Base-by-base conservation (phyloP, 306 rosid genomes). In the Cicer chorassanicum region DNA sequence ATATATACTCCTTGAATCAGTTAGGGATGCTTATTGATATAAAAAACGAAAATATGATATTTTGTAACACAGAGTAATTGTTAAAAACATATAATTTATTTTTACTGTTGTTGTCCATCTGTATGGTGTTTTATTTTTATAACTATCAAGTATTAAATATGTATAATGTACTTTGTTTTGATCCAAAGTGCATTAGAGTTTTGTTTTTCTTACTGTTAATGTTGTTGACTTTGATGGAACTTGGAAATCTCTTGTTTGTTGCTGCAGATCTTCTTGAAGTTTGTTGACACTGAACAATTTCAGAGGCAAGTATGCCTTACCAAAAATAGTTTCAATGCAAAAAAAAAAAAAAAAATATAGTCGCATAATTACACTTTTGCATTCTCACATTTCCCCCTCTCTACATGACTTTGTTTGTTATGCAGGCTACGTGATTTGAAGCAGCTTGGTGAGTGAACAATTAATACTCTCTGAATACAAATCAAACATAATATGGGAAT, bases 371-470 rank as follows among this genome's bases (percentile, higher is more conserved):
- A 53, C 41, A 7, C 54, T 68, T 75, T 16, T 46, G 18, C 13
- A 2, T 46, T 29, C 77, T 73, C 29, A 42, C 45, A 9, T 42
- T 42, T 13, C 7, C 1, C 11, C 13, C 36, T 15, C 48, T 49
- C 40, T 13, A 42, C n/a, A 55, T 38, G 9, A 11, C 66, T 65
- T 43, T 70, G 67, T 54, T 66, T 21, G 12, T 66, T 41, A 42
- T 55, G 86, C 88, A 85, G 88, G 70, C 88, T 85, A 55, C 88
- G 84, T 67, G 86, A 85, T 67, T 54, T 85, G 81, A 85, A 82
- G 78, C 88, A 82, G 46, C 86, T 82, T 61, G 84, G 88, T 82
- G 74, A 82, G 86, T 75, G 74, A 72, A 36, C 54, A 40, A 44
- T 54, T 66, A 57, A 59, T 57, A 50, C 49, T 73, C 2, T 38